phyloP scores from a whole-genome alignment of 2,329 filamentous ascomycete species.

The Berkeleyomyces basicola region DNA sequence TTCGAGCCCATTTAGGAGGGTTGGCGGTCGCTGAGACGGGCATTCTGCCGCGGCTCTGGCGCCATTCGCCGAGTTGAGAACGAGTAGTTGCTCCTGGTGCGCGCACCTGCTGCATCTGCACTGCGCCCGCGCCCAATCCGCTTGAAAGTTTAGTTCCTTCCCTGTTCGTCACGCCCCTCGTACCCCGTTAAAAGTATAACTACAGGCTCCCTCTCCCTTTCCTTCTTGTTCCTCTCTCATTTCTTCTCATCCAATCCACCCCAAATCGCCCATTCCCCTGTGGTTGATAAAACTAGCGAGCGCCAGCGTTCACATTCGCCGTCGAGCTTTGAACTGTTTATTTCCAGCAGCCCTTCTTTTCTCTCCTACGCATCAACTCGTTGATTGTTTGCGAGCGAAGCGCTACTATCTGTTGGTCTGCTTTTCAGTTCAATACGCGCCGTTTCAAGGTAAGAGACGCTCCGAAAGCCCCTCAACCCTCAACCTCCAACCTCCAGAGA shows the following conservation, averaged over 20 bases:
- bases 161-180: background rate
- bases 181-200: background rate
- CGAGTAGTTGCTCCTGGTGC: too few relatives aligned
- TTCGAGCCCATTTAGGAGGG: too few relatives aligned
- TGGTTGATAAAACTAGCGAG: slow-evolving; percentile 5
- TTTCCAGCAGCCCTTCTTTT: slow-evolving; percentile 8
- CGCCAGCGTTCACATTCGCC: background rate
- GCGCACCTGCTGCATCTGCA: background rate
- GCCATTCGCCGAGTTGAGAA: background rate
- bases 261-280: background rate
- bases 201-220: background rate
- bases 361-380: slow-evolving; percentile 3
- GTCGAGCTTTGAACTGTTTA: slow-evolving; percentile 9
- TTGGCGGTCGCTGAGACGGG: background rate
- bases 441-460: slow-evolving; percentile 4
- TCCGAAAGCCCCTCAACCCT: background rate
- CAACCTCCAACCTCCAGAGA: background rate
- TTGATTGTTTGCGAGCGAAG: slow-evolving; percentile 11
- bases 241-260: background rate
- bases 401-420: slow-evolving; percentile 12
- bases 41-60: background rate
- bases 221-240: background rate
- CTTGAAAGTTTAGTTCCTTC: background rate
- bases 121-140: background rate
- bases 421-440: slow-evolving; percentile 12